These are phyloP conservation scores for Fraxinus pennsylvanica DNA, from an alignment of 257 asterid genomes.

Conservation along the genomic window DNA sequence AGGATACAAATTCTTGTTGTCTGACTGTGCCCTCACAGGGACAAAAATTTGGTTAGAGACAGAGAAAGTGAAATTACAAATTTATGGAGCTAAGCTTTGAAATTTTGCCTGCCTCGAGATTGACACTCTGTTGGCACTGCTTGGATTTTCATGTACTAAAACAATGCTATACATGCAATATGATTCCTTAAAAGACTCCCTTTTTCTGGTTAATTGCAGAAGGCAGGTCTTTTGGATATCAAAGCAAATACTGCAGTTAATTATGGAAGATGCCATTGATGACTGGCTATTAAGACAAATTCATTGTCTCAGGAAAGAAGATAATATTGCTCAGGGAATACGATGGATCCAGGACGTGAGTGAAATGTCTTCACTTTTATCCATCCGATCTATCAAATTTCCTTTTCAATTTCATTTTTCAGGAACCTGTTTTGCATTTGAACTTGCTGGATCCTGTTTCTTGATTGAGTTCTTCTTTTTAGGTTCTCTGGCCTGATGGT, in stretches of 20 bases:
- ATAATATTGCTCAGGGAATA: slow-evolving; percentile 76
- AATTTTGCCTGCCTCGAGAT: not conserved
- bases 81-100: too few relatives aligned
- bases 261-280: slow-evolving; percentile 99
- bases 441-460: slow-evolving; percentile 6
- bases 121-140: slow-evolving; percentile 8
- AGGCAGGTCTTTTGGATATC: slow-evolving; percentile 99
- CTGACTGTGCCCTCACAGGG: not conserved
- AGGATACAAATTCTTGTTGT: not conserved
- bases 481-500: slow-evolving; percentile 98
- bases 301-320: slow-evolving; percentile 88
- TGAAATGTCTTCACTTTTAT: slow-evolving; percentile 13
- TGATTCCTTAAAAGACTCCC: slow-evolving; percentile 22
- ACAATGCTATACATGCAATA: slow-evolving; percentile 7
- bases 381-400: not conserved
- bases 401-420: not conserved
- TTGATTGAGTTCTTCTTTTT: slow-evolving; percentile 25
- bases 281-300: slow-evolving; percentile 96
- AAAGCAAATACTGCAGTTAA: slow-evolving; percentile 90
- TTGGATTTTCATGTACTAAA: not conserved
- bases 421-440: slow-evolving; percentile 9
- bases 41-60: not conserved
- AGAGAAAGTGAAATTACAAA: not conserved
- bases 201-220: slow-evolving; percentile 46
- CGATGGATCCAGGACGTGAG: slow-evolving; percentile 92